phyloP scores from a whole-genome alignment of 2,329 filamentous ascomycete species.

The Fusarium lyarnte region DNA sequence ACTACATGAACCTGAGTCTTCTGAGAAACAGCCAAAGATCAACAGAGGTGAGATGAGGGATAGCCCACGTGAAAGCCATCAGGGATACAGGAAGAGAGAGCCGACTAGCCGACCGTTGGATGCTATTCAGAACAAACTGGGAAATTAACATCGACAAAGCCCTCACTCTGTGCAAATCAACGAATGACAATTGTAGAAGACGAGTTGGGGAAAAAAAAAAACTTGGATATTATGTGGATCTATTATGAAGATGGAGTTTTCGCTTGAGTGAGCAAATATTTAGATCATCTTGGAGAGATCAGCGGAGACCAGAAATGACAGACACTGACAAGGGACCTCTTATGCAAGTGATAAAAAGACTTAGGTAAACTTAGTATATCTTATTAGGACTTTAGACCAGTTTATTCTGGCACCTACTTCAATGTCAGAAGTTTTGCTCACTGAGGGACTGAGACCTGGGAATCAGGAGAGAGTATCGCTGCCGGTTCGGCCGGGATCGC shows the following conservation, averaged over 20 bases:
- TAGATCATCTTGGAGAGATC: constrained; percentile 6
- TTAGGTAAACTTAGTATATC: too few relatives aligned
- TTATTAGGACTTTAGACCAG: too few relatives aligned
- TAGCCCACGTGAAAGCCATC: background rate
- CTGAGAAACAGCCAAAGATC: background rate
- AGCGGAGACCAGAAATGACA: constrained; percentile 12
- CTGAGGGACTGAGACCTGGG: background rate
- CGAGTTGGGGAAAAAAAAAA: constrained; percentile 15
- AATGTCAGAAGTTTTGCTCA: too few relatives aligned
- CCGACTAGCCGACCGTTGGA: background rate
- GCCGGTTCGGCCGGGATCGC: constrained; percentile 32
- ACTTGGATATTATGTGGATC: constrained; percentile 32
- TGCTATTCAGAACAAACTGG: background rate
- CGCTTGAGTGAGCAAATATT: constrained; percentile 19
- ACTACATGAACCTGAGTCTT: background rate
- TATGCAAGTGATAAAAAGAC: too few relatives aligned
- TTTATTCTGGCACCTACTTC: too few relatives aligned
- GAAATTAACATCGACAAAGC: background rate
- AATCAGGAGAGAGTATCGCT: background rate
- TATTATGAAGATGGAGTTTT: constrained; percentile 11
- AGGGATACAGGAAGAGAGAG: background rate
- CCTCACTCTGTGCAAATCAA: background rate
- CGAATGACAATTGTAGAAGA: background rate
- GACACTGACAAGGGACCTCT: background rate
- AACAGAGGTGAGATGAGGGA: background rate